Conservation (phyloP, 495 filamentous ascomycete species). For the Penicillium argentinense region DNA sequence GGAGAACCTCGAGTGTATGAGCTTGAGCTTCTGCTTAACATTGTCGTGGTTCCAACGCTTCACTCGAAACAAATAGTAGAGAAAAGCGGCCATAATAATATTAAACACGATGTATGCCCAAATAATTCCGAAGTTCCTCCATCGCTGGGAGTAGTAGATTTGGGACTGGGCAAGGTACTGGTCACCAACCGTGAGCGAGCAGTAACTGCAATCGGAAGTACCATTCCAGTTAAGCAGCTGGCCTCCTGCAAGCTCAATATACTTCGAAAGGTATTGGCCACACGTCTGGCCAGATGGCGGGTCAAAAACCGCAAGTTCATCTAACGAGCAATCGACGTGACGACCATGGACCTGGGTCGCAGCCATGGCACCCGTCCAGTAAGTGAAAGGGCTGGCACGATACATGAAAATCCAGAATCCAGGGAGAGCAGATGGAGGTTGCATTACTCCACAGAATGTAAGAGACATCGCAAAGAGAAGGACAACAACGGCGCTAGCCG, state of each 20-base stretch:
- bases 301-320: conserved; percentile 51
- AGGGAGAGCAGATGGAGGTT: conserved; percentile 53
- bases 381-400: conserved; percentile 48
- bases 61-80: conserved; percentile 76
- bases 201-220: conserved; percentile 54
- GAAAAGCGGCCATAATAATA: conserved; percentile 54
- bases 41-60: no score
- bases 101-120: conserved; percentile 72
- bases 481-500: conserved; percentile 41
- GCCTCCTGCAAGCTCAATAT: conserved; percentile 44
- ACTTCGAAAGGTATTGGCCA: conserved; percentile 49
- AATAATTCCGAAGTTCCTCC: conserved; percentile 66
- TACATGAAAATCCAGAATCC: conserved; percentile 72
- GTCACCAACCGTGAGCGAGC: conserved; percentile 49
- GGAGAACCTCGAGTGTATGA: no score
- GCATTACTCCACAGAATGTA: conserved; percentile 60
- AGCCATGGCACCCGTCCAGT: conserved; percentile 36
- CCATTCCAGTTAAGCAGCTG: conserved; percentile 49
- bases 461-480: conserved; percentile 47
- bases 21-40: no score
- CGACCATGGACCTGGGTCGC: no score
- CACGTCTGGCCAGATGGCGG: conserved; percentile 51
- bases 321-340: no score
- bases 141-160: conserved; percentile 53
- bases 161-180: conserved; percentile 23